Conservation (phyloP, 768 basidiomycete genomes). For the Mycena olivaceomarginata region DNA sequence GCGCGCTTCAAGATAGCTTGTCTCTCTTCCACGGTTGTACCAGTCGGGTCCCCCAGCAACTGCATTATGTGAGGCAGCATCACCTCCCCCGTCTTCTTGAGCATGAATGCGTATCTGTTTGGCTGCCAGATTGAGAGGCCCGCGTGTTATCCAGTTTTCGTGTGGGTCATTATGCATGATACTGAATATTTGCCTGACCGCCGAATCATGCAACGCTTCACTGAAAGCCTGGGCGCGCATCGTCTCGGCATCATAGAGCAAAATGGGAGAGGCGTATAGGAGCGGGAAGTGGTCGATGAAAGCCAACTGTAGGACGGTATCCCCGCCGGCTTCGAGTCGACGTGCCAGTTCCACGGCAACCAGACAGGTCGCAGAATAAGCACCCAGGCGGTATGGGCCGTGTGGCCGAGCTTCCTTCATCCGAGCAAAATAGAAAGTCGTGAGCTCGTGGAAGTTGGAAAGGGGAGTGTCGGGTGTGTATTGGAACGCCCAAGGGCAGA, state of each 20-base stretch:
- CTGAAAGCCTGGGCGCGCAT: neutral
- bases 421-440: slow-evolving; percentile 44
- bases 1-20: neutral
- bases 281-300: slow-evolving; percentile 29
- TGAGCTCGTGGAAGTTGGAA: slow-evolving; percentile 28
- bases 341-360: slow-evolving; percentile 6
- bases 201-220: neutral
- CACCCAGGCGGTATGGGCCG: slow-evolving; percentile 48
- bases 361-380: slow-evolving; percentile 12
- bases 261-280: slow-evolving; percentile 1
- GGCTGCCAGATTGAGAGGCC: neutral
- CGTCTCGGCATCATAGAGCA: neutral
- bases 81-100: slow-evolving; percentile 3
- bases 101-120: neutral
- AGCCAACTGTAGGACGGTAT: slow-evolving; percentile 15
- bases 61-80: neutral
- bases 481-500: slow-evolving; percentile 42
- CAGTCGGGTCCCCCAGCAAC: neutral
- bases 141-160: neutral
- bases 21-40: neutral
- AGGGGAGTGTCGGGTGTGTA: slow-evolving; percentile 45
- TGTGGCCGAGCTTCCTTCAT: slow-evolving; percentile 42
- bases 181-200: slow-evolving; percentile 1
- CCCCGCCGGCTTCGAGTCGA: slow-evolving; percentile 12
- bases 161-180: neutral